Base-by-base conservation (phyloP, 139 green algal species). In the Chlamydomonas applanata region DNA sequence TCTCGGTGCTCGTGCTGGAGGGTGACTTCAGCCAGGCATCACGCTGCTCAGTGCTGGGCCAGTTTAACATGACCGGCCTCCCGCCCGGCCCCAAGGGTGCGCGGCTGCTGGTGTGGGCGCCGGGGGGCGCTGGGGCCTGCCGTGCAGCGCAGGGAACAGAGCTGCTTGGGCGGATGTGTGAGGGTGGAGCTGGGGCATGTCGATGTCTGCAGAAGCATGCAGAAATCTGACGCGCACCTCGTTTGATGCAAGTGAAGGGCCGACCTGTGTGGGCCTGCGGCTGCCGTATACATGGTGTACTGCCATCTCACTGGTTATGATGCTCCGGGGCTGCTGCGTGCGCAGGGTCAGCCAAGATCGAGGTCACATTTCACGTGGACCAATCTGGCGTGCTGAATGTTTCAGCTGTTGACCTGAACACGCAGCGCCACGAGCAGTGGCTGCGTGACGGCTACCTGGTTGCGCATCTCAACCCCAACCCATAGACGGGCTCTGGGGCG, bases 61-160 rank as follows among this genome's bases (percentile, higher is more conserved):
- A 90, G 70, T 89, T 92, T 62, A 78, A 90, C 70, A 81, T 92
- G n/a, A 70, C 53, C 17, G 80, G 80, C 4, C 62, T 92, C 35
- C 85, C 85, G 0, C 59, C 73, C 4, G 83, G 65, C 20, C 74
- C 71, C 3, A 69, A 74, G 24, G 52, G 53, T 66, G 19, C n/a
- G n/a, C n/a, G n/a, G n/a, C n/a, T n/a, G n/a, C n/a, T n/a, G n/a
- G n/a, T n/a, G n/a, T n/a, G n/a, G n/a, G n/a, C n/a, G n/a, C n/a
- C n/a, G n/a, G n/a, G n/a, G n/a, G n/a, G n/a, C n/a, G n/a, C n/a
- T n/a, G n/a, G n/a, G n/a, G n/a, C n/a, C n/a, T n/a, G n/a, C n/a
- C n/a, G n/a, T n/a, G n/a, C n/a, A n/a, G n/a, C n/a, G n/a, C n/a
- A n/a, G n/a, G n/a, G n/a, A n/a, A n/a, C n/a, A n/a, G n/a, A n/a